These are phyloP conservation scores for Candida manassasensis DNA, from an alignment of 805 yeast genomes.

Conservation along the genomic window DNA sequence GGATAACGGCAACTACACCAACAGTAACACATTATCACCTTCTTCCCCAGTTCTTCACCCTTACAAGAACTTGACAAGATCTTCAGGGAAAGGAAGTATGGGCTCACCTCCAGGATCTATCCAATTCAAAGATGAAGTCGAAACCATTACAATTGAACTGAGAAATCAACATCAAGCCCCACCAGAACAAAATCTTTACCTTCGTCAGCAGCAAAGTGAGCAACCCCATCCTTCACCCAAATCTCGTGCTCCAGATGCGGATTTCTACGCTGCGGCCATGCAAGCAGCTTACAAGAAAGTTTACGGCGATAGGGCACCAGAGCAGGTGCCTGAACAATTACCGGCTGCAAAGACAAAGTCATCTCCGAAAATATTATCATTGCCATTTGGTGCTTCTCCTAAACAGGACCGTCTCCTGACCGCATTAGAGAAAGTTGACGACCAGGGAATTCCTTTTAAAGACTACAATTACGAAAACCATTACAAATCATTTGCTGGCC, in stretches of 20 bases:
- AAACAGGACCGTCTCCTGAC: not conserved
- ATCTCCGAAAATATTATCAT: slow-evolving; percentile 5
- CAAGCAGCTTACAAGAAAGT: slow-evolving; percentile 54
- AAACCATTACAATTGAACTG: slow-evolving; percentile 29
- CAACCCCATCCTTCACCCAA: slow-evolving; percentile 1
- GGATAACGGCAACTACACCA: slow-evolving; percentile 4
- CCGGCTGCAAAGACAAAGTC: slow-evolving; percentile 4
- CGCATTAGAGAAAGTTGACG: slow-evolving; percentile 6
- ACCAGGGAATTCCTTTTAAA: slow-evolving; percentile 14
- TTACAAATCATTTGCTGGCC: slow-evolving; percentile 27
- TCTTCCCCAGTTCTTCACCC: slow-evolving; percentile 14
- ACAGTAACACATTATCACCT: not conserved
- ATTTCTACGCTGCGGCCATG: slow-evolving; percentile 51
- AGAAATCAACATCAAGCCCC: not conserved
- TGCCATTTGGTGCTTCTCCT: not conserved
- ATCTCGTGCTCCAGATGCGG: slow-evolving; percentile 36
- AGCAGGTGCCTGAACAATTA: slow-evolving; percentile 7
- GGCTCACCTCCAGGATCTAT: slow-evolving; percentile 30
- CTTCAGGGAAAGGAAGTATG: slow-evolving; percentile 7
- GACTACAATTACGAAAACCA: slow-evolving; percentile 26
- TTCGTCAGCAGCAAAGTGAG: slow-evolving; percentile 1
- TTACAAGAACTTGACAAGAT: slow-evolving; percentile 12
- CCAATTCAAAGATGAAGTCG: slow-evolving; percentile 33
- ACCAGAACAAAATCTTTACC: slow-evolving; percentile 1
- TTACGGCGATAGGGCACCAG: slow-evolving; percentile 35